Evolutionary conservation across 108 stramenopile species (phyloP).

Genomic region (Cyclotella kingstonii): DNA sequence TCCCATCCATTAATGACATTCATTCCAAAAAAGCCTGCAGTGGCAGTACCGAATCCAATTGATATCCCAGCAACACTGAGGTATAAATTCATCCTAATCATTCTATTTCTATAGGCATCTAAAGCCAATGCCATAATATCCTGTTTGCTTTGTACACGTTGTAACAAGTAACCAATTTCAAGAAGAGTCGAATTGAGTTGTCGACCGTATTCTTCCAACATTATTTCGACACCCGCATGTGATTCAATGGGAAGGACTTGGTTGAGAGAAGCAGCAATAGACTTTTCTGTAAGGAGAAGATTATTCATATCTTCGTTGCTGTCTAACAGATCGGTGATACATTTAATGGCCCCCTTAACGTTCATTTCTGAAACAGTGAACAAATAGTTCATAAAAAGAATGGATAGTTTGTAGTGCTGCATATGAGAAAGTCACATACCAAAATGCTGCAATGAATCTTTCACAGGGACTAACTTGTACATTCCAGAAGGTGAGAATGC

Average conservation of each 20-base stretch:
- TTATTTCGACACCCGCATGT: conserved; percentile 76
- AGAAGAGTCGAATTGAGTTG: conserved; percentile 65
- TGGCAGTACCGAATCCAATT: conserved; percentile 62
- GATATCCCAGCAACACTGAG: conserved; percentile 64
- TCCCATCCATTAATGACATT: conserved; percentile 82
- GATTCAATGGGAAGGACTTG: conserved; percentile 49
- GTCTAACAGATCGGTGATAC: conserved; percentile 66
- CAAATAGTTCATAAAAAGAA: too few species aligned
- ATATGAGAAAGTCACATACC: conserved; percentile 5
- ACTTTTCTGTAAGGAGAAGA: conserved; percentile 78
- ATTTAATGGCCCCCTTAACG: conserved; percentile 65
- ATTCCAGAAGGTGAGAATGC: conserved; percentile 69
- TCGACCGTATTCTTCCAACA: conserved; percentile 82
- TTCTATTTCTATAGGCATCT: conserved; percentile 80
- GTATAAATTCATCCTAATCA: conserved; percentile 86
- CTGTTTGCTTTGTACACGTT: conserved; percentile 83
- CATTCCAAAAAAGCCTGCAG: conserved; percentile 91
- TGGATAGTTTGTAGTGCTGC: too few species aligned
- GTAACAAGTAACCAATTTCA: conserved; percentile 67
- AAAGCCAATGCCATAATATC: conserved; percentile 77
- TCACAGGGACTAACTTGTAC: conserved; percentile 78
- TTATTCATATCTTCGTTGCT: conserved; percentile 84
- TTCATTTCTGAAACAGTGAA: conserved; percentile 54
- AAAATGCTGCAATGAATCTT: conserved; percentile 79
- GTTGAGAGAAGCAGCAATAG: conserved; percentile 38